Evolutionary conservation across 495 filamentous ascomycete genomes (phyloP).

Genomic region (Trichoderma gamsii): DNA sequence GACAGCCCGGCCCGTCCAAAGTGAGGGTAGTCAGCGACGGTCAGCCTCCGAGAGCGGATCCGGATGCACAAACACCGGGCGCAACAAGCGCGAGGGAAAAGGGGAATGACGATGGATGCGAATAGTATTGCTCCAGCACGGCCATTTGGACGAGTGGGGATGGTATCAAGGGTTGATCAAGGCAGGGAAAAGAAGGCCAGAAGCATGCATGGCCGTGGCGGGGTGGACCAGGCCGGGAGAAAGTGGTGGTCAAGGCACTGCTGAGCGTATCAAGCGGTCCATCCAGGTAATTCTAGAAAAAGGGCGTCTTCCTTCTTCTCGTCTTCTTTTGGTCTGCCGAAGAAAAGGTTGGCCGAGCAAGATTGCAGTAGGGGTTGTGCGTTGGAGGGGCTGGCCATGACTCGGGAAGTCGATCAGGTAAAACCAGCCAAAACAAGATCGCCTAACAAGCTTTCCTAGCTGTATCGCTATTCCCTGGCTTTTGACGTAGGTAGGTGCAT

Average conservation of each 20-base stretch:
- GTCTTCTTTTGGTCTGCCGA: neutral
- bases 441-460: neutral
- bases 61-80: conserved; percentile 3
- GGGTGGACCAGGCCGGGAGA: neutral
- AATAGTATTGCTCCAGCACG: conserved; percentile 3
- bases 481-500: neutral
- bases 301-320: neutral
- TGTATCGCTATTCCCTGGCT: neutral
- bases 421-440: neutral
- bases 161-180: neutral
- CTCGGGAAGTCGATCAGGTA: neutral
- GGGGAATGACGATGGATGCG: conserved; percentile 4
- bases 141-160: conserved; percentile 14
- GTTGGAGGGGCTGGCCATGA: neutral
- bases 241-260: neutral
- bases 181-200: conserved; percentile 5
- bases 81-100: conserved; percentile 3
- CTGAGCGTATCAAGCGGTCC: neutral
- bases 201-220: neutral
- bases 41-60: conserved; percentile 4
- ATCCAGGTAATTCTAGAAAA: neutral
- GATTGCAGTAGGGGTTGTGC: neutral
- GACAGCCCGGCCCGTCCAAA: neutral
- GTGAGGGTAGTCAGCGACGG: neutral
- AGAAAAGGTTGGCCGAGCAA: neutral